A percentile compares a stretch with the other conserved stretches of the same genome.
Conservation (phyloP, 345 rosid species). For the Lepidium africanum region DNA sequence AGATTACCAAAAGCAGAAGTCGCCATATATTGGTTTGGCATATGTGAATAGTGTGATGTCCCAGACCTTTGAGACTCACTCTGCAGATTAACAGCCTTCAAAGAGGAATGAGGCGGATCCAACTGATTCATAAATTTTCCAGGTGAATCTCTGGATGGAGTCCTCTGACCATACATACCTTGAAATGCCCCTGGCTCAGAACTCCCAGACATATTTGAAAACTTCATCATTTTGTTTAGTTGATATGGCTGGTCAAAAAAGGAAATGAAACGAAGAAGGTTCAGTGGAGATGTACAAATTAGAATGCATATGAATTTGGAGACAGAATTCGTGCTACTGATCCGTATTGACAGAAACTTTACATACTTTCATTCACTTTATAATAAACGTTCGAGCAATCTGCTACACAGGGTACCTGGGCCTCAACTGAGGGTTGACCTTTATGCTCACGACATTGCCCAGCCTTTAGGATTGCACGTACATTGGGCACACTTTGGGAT, state of each 20-base stretch:
- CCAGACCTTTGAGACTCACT: constrained; percentile 47
- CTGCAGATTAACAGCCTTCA: constrained; percentile 40
- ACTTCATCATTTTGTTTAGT: constrained; percentile 43
- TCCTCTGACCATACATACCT: constrained; percentile 37
- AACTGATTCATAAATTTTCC: constrained; percentile 34
- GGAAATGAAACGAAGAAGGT: background rate
- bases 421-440: constrained; percentile 25
- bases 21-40: constrained; percentile 37
- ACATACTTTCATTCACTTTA: constrained; percentile 10
- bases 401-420: constrained; percentile 49
- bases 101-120: constrained; percentile 32
- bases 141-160: constrained; percentile 32
- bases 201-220: constrained; percentile 35
- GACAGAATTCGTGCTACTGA: background rate
- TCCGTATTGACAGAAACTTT: background rate
- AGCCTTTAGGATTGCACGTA: constrained; percentile 19
- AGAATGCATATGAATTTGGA: constrained; percentile 1
- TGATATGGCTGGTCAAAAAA: constrained; percentile 38
- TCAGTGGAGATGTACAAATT: background rate
- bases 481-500: constrained; percentile 34
- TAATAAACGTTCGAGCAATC: background rate
- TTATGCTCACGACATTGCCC: constrained; percentile 32
- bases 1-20: constrained; percentile 44
- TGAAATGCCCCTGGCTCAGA: constrained; percentile 33
- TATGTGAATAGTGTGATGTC: constrained; percentile 40